Conservation (phyloP, 345 rosid species). For the Eutrema yunnanense region DNA sequence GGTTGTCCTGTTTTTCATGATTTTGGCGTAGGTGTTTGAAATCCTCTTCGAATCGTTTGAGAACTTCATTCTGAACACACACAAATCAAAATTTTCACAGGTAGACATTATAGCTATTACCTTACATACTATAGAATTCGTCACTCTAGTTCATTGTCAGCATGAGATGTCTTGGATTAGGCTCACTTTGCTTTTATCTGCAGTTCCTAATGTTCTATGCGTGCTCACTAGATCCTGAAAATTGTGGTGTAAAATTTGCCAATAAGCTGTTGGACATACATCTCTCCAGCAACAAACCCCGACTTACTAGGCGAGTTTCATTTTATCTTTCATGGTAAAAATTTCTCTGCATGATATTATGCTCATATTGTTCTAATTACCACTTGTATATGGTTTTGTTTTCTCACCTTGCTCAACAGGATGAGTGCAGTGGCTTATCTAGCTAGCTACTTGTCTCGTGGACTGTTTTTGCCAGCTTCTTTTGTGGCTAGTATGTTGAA, state of each 20-base stretch:
- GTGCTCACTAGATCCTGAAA: conserved; percentile 69
- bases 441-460: conserved; percentile 78
- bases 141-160: background rate
- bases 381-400: background rate
- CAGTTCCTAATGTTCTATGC: conserved; percentile 84
- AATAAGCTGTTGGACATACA: conserved; percentile 42
- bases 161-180: background rate
- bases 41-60: conserved; percentile 56
- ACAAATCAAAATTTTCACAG: conserved; percentile 78
- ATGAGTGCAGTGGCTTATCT: conserved; percentile 85
- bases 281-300: conserved; percentile 34
- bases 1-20: background rate
- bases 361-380: background rate
- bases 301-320: conserved; percentile 40
- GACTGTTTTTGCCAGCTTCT: conserved; percentile 51
- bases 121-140: background rate
- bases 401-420: conserved; percentile 30
- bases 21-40: conserved; percentile 51
- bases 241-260: conserved; percentile 61
- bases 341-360: background rate
- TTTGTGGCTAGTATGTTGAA: conserved; percentile 41
- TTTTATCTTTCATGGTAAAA: background rate
- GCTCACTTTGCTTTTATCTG: conserved; percentile 16
- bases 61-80: conserved; percentile 46
- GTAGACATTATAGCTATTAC: conserved; percentile 25